phyloP scores from a whole-genome alignment of 192 early-diverging fungal genomes.

The Geosiphon pyriformis region DNA sequence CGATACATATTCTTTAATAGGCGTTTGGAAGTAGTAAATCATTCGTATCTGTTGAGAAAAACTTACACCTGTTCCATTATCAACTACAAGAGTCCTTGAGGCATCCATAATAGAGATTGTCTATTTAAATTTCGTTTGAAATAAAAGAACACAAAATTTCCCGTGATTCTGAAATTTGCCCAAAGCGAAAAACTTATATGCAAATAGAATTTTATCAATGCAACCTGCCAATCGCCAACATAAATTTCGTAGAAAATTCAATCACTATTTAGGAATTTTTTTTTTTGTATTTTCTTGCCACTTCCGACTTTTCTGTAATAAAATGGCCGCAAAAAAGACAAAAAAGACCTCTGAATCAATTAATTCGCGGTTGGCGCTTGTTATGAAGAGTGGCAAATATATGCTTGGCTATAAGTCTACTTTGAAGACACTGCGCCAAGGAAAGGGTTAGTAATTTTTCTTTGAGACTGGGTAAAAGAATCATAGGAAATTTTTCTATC shows the following conservation, averaged over 20 bases:
- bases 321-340: constrained; percentile 55
- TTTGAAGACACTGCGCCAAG: constrained; percentile 93
- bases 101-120: constrained; percentile 53
- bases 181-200: too few species aligned
- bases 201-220: too few species aligned
- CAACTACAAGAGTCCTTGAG: constrained; percentile 73
- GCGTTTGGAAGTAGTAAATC: background rate
- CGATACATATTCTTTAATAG: too few species aligned
- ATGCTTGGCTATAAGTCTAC: constrained; percentile 98
- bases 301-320: background rate
- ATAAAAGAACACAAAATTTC: too few species aligned
- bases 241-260: too few species aligned
- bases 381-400: constrained; percentile 99
- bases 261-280: too few species aligned
- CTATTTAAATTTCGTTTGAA: too few species aligned
- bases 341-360: constrained; percentile 91
- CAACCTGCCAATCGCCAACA: too few species aligned
- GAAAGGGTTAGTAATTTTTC: constrained; percentile 67
- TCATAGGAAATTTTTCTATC: constrained; percentile 3
- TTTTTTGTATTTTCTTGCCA: background rate
- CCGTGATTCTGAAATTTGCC: too few species aligned
- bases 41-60: background rate
- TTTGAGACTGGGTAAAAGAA: background rate
- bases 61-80: constrained; percentile 77
- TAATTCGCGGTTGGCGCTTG: constrained; percentile 97